Percentiles rank a stretch among this genome's conserved stretches.
These are phyloP conservation scores for Solanum clarkiae DNA, from an alignment of 257 asterid genomes.

Conservation along the genomic window DNA sequence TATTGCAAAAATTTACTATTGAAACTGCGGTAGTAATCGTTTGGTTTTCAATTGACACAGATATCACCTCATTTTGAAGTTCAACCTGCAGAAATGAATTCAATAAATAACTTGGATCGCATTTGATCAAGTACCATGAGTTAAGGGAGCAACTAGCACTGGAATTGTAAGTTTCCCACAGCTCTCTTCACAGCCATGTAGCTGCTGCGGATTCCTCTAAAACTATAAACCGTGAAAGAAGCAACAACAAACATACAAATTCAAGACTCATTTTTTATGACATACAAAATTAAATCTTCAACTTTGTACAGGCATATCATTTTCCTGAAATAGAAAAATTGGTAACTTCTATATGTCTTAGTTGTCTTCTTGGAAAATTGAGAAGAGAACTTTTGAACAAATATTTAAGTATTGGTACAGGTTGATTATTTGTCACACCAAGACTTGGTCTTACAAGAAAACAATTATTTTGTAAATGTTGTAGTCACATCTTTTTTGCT, in stretches of 20 bases:
- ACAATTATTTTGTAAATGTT: background rate
- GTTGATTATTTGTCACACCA: background rate
- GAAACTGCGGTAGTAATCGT: background rate
- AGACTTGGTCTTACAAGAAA: background rate
- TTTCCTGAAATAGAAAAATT: background rate
- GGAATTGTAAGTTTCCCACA: background rate
- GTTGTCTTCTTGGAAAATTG: background rate
- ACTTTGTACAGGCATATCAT: background rate
- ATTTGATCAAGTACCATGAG: background rate
- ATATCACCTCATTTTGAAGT: background rate
- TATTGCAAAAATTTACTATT: background rate
- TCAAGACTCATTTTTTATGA: background rate
- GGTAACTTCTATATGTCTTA: background rate
- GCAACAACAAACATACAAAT: background rate
- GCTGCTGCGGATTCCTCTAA: background rate
- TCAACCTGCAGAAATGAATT: background rate
- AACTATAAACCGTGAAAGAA: background rate
- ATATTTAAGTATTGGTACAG: background rate
- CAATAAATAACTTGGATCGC: background rate
- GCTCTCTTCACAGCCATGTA: background rate
- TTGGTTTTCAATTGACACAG: conserved; percentile 1
- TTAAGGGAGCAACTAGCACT: conserved; percentile 5
- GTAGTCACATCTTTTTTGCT: background rate
- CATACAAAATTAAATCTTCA: background rate
- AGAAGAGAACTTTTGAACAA: background rate